Base-by-base conservation (phyloP, 305 asterid species). In the Solanum hybrid region DNA sequence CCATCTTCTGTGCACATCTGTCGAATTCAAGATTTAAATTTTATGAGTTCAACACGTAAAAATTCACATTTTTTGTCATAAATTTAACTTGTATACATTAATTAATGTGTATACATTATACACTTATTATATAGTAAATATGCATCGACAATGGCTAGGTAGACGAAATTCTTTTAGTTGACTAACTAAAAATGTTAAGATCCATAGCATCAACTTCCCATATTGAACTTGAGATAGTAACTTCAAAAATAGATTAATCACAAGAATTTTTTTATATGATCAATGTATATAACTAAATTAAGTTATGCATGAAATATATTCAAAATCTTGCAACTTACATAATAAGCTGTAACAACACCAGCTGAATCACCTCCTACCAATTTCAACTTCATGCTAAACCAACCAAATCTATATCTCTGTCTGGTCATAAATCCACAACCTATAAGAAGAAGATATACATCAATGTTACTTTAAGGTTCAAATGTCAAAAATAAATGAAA, bases 341-440 rank as follows among this genome's bases (percentile, higher is more conserved):
- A 97, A 91, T 94, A 97, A 80, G 99, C 98, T 18, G 97, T 97
- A 8, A 96, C 98, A 14, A 97, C 98, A 83, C 99, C 99, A 46
- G 99, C 99, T 36, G 99, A 95, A 92, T 97, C 98, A 22, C 98
- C 98, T n/a, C 96, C 98, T 8, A 94, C 98, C 51, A 97, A 93
- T 79, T 94, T 95, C 16, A 97, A 94, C 86, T 94, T 97, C 98
- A 97, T 97, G 94, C 98, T 96, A 39, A 97, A 97, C 98, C 98
- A 97, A 57, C 99, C 99, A 93, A 95, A 97, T 92, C 99, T 94
- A 93, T 96, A 97, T 13, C 89, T 94, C 82, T 97, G 90, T 91
- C 94, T 97, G 37, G 99, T 97, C 92, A 92, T 90, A 89, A 97
- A 96, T 75, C 99, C 99, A 89, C 99, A 97, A 0, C 99, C 98